Base-by-base conservation (phyloP, 345 rosid species). In the Sonneratia alba region DNA sequence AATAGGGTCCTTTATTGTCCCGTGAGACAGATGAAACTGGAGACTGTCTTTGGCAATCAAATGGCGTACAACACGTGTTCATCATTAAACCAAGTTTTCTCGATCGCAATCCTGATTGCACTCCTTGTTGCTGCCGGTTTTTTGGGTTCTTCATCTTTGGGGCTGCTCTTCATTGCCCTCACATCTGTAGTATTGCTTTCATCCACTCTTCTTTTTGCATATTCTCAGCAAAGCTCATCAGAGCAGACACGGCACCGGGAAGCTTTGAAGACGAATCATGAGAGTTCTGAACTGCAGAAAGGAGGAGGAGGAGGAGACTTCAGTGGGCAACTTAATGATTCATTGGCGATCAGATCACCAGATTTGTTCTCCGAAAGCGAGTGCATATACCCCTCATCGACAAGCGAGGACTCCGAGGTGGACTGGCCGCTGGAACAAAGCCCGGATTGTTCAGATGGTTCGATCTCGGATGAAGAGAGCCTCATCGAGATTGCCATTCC, bases 401-500 rank as follows among this genome's bases (percentile, higher is more conserved):
- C 75, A 0, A 78, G 80, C 14, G 80, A 79, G 47, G 87, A 83
- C 34, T 81, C 81, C 2, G 83, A 83, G 65, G 76, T 36, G 55
- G 84, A 81, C 9, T 66, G 74, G 78, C 66, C 66, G 13, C 21
- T 70, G 47, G 73, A 71, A 16, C 69, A n/a, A 7, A 76, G 75
- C 67, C 56, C 73, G 14, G 86, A 81, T 45, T 75, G 66, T 55
- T 77, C 81, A 0, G 79, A 79, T 0, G 84, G 87, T 45, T 81
- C 78, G 6, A 81, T 83, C 21, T 81, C 84, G 6, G 83, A 84
- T 27, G 84, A 81, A 69, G 87, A 81, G 63, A 79, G 87, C 72
- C 78, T 84, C 62, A 77, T 84, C 27, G 87, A 84, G 76, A 84
- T 84, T 36, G 79, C 83, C 40, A 77, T 81, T n/a, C 81, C 87